A percentile compares a stretch with the other conserved stretches of the same genome.
Evolutionary conservation across 1,139 yeast genomes (phyloP).

Genomic region (Arxiozyma heterogenica): DNA sequence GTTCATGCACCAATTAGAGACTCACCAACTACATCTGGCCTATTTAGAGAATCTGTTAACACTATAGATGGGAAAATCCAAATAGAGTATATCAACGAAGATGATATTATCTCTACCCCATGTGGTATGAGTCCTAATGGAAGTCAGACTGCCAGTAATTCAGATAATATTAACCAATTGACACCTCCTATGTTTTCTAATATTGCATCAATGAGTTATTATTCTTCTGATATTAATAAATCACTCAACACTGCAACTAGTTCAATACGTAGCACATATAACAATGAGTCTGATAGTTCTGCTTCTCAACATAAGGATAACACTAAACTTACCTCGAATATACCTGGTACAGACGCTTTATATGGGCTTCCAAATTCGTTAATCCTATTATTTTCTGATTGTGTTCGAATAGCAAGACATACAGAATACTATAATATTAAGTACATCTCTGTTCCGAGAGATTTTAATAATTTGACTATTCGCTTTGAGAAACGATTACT

Average conservation of each 20-base stretch:
- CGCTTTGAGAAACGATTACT: conserved; percentile 44
- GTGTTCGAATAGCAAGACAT: conserved; percentile 55
- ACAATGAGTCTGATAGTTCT: background rate
- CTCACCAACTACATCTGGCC: conserved; percentile 6
- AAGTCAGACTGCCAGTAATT: background rate
- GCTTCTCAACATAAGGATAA: background rate
- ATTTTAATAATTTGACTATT: conserved; percentile 39
- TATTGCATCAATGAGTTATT: conserved; percentile 18
- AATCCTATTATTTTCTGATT: conserved; percentile 60
- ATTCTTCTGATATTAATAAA: conserved; percentile 28
- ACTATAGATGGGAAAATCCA: conserved; percentile 20
- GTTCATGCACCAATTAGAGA: conserved; percentile 1
- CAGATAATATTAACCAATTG: background rate
- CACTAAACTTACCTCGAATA: background rate
- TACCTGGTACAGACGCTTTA: conserved; percentile 59
- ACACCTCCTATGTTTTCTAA: conserved; percentile 20
- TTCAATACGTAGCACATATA: background rate
- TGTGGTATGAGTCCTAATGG: background rate
- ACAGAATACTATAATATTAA: conserved; percentile 42
- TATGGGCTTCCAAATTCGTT: conserved; percentile 81
- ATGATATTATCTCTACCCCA: background rate
- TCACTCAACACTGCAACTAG: conserved; percentile 25
- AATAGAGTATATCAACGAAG: conserved; percentile 15
- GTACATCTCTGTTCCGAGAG: conserved; percentile 22
- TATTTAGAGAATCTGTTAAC: conserved; percentile 18